A percentile compares a stretch with the other conserved stretches of the same genome.
Evolutionary conservation across 192 early-diverging fungal genomes (phyloP).

Genomic region (Radiomyces spectabilis): DNA sequence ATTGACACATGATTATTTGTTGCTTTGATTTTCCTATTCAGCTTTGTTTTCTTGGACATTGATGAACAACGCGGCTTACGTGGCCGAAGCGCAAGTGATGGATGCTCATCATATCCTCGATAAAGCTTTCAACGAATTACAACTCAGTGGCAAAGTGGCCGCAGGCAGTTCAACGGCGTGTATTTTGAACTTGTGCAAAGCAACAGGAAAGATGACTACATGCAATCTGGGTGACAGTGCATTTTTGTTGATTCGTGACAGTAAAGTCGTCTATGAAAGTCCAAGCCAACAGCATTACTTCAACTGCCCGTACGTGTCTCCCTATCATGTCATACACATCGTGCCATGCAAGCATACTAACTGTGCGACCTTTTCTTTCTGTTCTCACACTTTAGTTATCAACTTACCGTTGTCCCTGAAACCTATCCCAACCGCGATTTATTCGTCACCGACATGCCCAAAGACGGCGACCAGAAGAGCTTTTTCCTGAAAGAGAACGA

Average conservation of each 20-base stretch:
- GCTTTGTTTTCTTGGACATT: conserved; percentile 53
- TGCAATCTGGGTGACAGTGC: conserved; percentile 52
- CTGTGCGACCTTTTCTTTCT: background rate
- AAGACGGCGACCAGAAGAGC: conserved; percentile 41
- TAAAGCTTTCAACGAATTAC: conserved; percentile 38
- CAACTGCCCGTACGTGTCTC: conserved; percentile 41
- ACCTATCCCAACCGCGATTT: conserved; percentile 40
- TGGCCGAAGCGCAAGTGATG: conserved; percentile 15
- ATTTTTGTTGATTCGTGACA: conserved; percentile 45
- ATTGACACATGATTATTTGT: no score
- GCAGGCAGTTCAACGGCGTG: conserved; percentile 54
- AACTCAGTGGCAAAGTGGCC: conserved; percentile 40
- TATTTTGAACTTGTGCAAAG: conserved; percentile 46
- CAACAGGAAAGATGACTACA: conserved; percentile 43
- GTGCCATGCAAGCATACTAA: background rate
- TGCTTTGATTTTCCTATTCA: conserved; percentile 15
- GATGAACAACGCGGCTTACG: conserved; percentile 52
- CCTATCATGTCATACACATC: background rate
- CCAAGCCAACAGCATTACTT: conserved; percentile 57
- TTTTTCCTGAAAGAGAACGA: conserved; percentile 52
- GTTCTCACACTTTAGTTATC: conserved; percentile 30
- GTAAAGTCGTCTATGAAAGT: conserved; percentile 45
- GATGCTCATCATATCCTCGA: conserved; percentile 49
- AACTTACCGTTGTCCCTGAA: conserved; percentile 47
- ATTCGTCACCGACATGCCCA: conserved; percentile 46